Conservation (phyloP, 768 basidiomycete species). For the Rhodotorula toruloides region DNA sequence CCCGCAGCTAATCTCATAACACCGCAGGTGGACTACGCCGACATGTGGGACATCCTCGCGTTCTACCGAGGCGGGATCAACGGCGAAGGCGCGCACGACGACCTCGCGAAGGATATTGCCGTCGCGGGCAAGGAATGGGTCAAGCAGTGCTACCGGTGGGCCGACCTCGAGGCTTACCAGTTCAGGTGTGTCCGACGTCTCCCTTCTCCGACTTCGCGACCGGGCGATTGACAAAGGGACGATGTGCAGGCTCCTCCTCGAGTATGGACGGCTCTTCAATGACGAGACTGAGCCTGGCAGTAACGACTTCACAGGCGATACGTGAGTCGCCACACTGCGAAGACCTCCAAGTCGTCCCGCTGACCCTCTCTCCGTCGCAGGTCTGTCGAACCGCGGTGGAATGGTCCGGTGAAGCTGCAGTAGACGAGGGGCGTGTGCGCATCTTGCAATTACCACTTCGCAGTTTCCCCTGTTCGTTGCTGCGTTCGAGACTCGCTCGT, state of each 20-base stretch:
- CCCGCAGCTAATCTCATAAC: neutral
- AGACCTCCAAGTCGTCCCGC: neutral
- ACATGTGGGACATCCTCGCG: conserved; percentile 42
- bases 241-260: conserved; percentile 30
- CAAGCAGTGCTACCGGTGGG: conserved; percentile 36
- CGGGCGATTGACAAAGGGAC: too few relatives aligned
- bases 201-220: too few relatives aligned
- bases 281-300: conserved; percentile 35
- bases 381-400: conserved; percentile 1
- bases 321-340: conserved; percentile 1
- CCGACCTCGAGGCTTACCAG: conserved; percentile 41
- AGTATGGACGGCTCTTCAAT: conserved; percentile 39
- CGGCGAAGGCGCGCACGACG: conserved; percentile 41
- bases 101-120: conserved; percentile 39
- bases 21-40: conserved; percentile 31
- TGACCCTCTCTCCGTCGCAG: neutral
- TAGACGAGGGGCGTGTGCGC: too few relatives aligned
- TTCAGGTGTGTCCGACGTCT: conserved; percentile 25
- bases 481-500: too few relatives aligned
- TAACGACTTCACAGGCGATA: conserved; percentile 39
- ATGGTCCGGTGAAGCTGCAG: too few relatives aligned
- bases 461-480: too few relatives aligned
- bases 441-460: too few relatives aligned
- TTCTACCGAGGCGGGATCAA: conserved; percentile 40
- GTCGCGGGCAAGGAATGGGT: conserved; percentile 40